Evolutionary conservation across 2,329 filamentous ascomycete species (phyloP).

Genomic region (Colletotrichum eleusines): DNA sequence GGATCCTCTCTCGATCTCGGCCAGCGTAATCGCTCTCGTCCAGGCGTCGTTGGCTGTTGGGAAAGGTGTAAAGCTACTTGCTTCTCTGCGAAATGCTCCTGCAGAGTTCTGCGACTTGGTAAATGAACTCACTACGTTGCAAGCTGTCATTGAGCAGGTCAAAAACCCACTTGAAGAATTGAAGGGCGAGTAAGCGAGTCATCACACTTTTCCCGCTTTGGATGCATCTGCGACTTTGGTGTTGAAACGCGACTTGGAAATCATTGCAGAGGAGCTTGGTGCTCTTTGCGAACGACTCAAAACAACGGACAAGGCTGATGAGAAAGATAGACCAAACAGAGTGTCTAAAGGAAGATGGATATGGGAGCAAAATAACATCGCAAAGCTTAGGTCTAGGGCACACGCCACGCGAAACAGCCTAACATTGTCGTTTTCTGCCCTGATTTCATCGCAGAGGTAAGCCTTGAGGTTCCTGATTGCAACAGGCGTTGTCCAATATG

Average conservation of each 20-base stretch:
- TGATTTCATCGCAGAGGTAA: constrained; percentile 18
- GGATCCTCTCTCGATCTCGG: constrained; percentile 18
- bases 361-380: constrained; percentile 11
- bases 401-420: constrained; percentile 1
- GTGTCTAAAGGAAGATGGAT: constrained; percentile 22
- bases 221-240: background rate
- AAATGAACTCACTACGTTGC: constrained; percentile 7
- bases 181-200: too few species aligned
- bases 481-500: background rate
- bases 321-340: background rate
- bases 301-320: background rate
- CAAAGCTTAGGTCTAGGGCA: constrained; percentile 5
- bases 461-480: background rate
- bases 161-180: constrained; percentile 8
- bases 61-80: constrained; percentile 13
- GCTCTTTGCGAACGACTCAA: constrained; percentile 13
- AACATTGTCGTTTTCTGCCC: constrained; percentile 9
- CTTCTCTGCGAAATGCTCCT: constrained; percentile 13
- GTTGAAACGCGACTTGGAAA: constrained; percentile 6
- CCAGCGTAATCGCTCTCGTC: constrained; percentile 21
- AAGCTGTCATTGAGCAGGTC: constrained; percentile 16
- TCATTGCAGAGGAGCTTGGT: constrained; percentile 1
- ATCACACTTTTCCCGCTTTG: background rate
- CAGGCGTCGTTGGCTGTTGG: constrained; percentile 13
- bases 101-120: constrained; percentile 24